phyloP scores from a whole-genome alignment of 2,329 filamentous ascomycete genomes.

The Claviceps sorghi region DNA sequence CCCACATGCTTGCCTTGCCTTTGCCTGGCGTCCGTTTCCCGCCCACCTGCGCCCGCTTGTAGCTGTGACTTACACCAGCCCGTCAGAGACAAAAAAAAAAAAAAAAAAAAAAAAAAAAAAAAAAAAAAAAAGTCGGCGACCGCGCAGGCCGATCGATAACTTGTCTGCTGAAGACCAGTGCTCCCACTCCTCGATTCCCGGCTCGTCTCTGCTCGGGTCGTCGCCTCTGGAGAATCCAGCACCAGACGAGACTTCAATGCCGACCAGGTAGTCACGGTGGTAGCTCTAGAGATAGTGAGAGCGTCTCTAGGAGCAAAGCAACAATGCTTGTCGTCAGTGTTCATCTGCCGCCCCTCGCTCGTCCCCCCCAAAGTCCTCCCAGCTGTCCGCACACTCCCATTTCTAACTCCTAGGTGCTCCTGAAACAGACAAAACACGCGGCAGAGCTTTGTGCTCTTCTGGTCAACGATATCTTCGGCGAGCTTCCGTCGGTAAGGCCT shows the following conservation, averaged over 20 bases:
- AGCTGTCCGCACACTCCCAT: not conserved
- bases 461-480: conserved; percentile 78
- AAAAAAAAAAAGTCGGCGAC: conserved; percentile 14
- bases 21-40: not conserved
- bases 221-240: not conserved
- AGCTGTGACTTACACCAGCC: conserved; percentile 13
- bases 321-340: conserved; percentile 39
- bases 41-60: conserved; percentile 9
- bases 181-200: not conserved
- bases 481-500: conserved; percentile 67
- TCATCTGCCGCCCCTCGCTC: conserved; percentile 7
- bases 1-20: not conserved
- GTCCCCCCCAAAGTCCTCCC: conserved; percentile 5
- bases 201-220: not conserved
- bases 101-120: conserved; percentile 19
- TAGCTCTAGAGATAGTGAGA: conserved; percentile 67
- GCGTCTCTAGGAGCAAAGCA: conserved; percentile 60
- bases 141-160: not conserved
- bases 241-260: conserved; percentile 33
- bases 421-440: conserved; percentile 51
- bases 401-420: conserved; percentile 9
- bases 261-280: conserved; percentile 52
- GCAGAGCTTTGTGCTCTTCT: conserved; percentile 83
- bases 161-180: not conserved
- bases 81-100: conserved; percentile 14